phyloP scores from a whole-genome alignment of 352 stramenopile genomes.

The Pythium scleroteichum region DNA sequence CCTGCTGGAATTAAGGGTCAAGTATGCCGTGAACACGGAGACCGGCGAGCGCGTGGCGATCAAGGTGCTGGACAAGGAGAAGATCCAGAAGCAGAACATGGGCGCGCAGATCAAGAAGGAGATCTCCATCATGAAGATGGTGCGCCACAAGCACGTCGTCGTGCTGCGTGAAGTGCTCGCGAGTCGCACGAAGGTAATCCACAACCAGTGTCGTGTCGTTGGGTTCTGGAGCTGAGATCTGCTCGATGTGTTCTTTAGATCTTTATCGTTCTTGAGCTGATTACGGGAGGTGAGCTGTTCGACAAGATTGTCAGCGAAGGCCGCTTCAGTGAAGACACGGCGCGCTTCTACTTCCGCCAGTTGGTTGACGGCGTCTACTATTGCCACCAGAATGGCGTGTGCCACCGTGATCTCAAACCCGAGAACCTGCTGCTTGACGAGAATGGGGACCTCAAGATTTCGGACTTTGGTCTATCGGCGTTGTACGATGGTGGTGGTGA shows the following conservation, averaged over 20 bases:
- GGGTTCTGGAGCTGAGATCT: neutral
- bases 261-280: constrained; percentile 95
- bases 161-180: constrained; percentile 90
- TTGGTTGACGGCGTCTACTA: constrained; percentile 97
- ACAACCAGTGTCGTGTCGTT: neutral
- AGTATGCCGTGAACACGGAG: constrained; percentile 95
- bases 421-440: constrained; percentile 97
- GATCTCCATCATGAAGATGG: constrained; percentile 99
- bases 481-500: constrained; percentile 87
- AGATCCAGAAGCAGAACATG: constrained; percentile 99
- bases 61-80: constrained; percentile 98
- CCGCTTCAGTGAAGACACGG: constrained; percentile 95
- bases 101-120: constrained; percentile 98
- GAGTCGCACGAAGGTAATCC: constrained; percentile 92
- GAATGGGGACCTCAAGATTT: constrained; percentile 98
- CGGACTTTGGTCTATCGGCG: constrained; percentile 98
- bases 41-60: constrained; percentile 95
- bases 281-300: constrained; percentile 89
- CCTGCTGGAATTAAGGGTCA: constrained; percentile 82
- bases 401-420: constrained; percentile 96
- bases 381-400: constrained; percentile 97
- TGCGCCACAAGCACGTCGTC: constrained; percentile 88
- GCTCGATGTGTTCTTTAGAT: constrained; percentile 68
- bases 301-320: constrained; percentile 97
- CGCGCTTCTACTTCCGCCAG: constrained; percentile 98